Evolutionary conservation across 1,139 yeast species (phyloP), one percentile per base, ranked within the genome.

Genomic region (Pichia sp.): DNA sequence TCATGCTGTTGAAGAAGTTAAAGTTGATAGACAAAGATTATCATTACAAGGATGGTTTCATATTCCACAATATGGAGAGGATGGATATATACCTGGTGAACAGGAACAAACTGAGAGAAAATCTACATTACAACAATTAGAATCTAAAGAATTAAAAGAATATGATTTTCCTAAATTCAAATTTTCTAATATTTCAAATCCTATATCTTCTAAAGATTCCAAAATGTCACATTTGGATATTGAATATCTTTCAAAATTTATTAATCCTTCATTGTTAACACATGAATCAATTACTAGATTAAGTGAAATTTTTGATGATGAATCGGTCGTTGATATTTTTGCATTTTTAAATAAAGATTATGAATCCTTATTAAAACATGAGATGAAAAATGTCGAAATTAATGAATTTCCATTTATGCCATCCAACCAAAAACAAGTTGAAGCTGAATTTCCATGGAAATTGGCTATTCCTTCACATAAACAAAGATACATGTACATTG

Each of bases 21-120:
- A 82, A 49, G 95, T 80, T 2, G 94, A 88, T 55, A 85, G 80
- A 57, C 94, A 88, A 50, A 72, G 99, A 54, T 67, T 91, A 35
- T 84, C 96, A 1, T 86, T 93, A 47, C 96, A 91, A 57, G 99
- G 99, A 0, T 93, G 99, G 99, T 93, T 91, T 60, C 99, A 93
- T 60, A 86, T 89, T 37, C 98, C 98, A 3, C 98, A 91, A 59
- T 69, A 67, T 9, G 96, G 95, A 11, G 98, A 93, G 62, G 79
- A 76, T 29, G 97, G 96, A 0, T 89, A 63, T 55, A 72, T 79
- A 32, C 78, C 76, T 21, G 94, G 91, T 6, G 95, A 84, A 57
- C 86, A 84, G 57, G 89, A 80, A 52, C 77, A 66, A 41, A 78
- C 84, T 1, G 89, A 81, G 48, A 81, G 86, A 1, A 74, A 77